A percentile compares a stretch with the other conserved stretches of the same genome.
These are phyloP conservation scores for Arabidopsis thaliana DNA, from an alignment of 345 rosid species.

Conservation along the genomic window TAIR10.1 NC_003074.8:5020501-5021000, in stretches of 20 bases:
- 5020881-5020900: conserved; percentile 32
- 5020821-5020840: conserved; percentile 50
- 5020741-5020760: neutral
- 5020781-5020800: conserved; percentile 54
- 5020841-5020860: conserved; percentile 45
- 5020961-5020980: neutral
- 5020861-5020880: conserved; percentile 45
- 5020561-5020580: conserved; percentile 31
- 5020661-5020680: conserved; percentile 33
- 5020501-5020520: conserved; percentile 34
- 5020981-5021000: neutral
- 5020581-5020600: conserved; percentile 44
- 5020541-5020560: conserved; percentile 30
- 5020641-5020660: conserved; percentile 7
- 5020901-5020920: conserved; percentile 52
- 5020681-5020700: conserved; percentile 47
- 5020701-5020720: neutral
- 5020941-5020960: neutral
- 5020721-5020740: neutral
- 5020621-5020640: conserved; percentile 24
- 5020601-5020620: conserved; percentile 34
- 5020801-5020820: conserved; percentile 49
- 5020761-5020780: conserved; percentile 13
- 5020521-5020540: conserved; percentile 31
- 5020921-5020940: conserved; percentile 49